Conservation (phyloP, 2,329 filamentous ascomycete genomes). For the Cercospora janseana region DNA sequence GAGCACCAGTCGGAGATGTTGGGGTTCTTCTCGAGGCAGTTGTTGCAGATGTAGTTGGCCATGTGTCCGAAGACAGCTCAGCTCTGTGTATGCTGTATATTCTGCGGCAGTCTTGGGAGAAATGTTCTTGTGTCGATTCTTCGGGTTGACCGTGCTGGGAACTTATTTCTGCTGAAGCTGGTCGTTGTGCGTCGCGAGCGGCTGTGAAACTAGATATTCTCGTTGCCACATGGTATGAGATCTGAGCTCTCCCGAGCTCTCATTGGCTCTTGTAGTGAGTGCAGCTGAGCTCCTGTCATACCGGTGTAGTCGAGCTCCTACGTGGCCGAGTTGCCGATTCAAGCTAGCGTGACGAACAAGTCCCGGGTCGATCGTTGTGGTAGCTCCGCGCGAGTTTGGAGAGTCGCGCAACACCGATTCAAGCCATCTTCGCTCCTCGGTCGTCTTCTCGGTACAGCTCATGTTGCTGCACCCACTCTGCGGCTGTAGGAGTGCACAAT, state of each 20-base stretch:
- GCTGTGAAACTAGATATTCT: not conserved
- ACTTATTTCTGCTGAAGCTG: not conserved
- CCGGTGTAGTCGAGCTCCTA: slow-evolving; percentile 6
- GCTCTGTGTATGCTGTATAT: not conserved
- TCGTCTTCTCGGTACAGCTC: slow-evolving; percentile 52
- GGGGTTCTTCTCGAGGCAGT: slow-evolving; percentile 11
- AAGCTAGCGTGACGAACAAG: not conserved
- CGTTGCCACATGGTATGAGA: slow-evolving; percentile 1
- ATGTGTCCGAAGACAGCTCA: not conserved
- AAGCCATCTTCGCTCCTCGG: slow-evolving; percentile 35
- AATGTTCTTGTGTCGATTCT: slow-evolving; percentile 1
- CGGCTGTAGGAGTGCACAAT: slow-evolving; percentile 59
- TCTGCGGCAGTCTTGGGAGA: not conserved
- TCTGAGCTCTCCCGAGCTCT: not conserved
- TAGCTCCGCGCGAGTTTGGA: not conserved
- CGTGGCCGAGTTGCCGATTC: slow-evolving; percentile 1
- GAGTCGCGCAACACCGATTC: not conserved
- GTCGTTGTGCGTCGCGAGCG: not conserved
- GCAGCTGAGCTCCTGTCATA: slow-evolving; percentile 9
- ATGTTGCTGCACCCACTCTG: slow-evolving; percentile 57
- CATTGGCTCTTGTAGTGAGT: not conserved
- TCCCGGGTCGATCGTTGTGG: not conserved
- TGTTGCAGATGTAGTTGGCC: slow-evolving; percentile 8
- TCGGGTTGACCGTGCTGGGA: not conserved
- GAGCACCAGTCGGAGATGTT: slow-evolving; percentile 2